These are phyloP conservation scores for Paspalum vaginatum DNA, from an alignment of 176 grass and related monocot species.

Conservation along the genomic window DNA sequence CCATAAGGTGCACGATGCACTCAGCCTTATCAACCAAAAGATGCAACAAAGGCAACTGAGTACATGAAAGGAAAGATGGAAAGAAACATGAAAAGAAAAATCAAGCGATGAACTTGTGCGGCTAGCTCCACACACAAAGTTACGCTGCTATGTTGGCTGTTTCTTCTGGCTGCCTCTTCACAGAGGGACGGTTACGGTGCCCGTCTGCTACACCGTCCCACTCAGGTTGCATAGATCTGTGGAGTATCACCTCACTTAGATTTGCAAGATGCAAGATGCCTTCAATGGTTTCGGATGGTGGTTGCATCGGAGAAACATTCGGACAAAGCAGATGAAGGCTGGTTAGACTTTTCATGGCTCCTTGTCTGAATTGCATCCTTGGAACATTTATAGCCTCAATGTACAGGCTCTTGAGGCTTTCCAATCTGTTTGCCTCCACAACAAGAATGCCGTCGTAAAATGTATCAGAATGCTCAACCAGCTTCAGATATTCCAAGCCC, in stretches of 20 bases:
- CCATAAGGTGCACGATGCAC: too few relatives aligned
- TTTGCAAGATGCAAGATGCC: slow-evolving; percentile 29
- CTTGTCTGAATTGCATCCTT: slow-evolving; percentile 23
- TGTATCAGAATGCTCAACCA: neutral
- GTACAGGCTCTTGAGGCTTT: slow-evolving; percentile 30
- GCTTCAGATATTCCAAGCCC: slow-evolving; percentile 31
- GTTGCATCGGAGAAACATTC: neutral
- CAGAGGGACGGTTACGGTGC: slow-evolving; percentile 4
- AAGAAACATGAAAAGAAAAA: neutral
- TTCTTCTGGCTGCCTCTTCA: slow-evolving; percentile 19
- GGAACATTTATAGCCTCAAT: slow-evolving; percentile 13
- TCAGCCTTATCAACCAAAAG: neutral
- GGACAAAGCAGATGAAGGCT: slow-evolving; percentile 13
- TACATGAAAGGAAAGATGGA: neutral
- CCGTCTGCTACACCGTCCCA: neutral
- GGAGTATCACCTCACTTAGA: slow-evolving; percentile 33
- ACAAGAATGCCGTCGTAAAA: neutral
- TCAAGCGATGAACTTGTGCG: neutral
- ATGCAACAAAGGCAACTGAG: too few relatives aligned
- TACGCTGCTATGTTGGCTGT: neutral
- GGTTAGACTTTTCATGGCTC: slow-evolving; percentile 15
- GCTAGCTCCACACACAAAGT: neutral
- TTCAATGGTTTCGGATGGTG: neutral
- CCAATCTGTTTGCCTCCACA: slow-evolving; percentile 12
- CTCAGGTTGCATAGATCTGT: neutral